These are phyloP conservation scores for Neodidymelliopsis sp. DNA, from an alignment of 2,329 filamentous ascomycete genomes.

Conservation along the genomic window DNA sequence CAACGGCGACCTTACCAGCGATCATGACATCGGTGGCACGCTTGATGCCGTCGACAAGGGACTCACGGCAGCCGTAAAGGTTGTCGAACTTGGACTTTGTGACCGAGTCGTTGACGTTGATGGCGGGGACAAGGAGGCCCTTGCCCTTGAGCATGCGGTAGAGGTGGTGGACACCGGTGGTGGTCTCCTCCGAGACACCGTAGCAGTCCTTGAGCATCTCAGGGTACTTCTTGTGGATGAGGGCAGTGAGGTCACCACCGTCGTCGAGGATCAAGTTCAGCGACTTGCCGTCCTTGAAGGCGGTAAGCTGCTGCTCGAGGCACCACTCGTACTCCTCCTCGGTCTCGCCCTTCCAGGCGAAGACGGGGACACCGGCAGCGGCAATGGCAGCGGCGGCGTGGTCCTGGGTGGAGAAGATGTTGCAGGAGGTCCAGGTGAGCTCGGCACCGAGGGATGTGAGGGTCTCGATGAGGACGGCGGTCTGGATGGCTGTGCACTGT, in stretches of 20 bases:
- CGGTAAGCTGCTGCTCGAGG: conserved; percentile 94
- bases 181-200: conserved; percentile 99
- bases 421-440: conserved; percentile 99
- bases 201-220: conserved; percentile 98
- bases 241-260: conserved; percentile 93
- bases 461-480: conserved; percentile 98
- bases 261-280: conserved; percentile 99
- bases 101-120: conserved; percentile 99
- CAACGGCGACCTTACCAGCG: conserved; percentile 97
- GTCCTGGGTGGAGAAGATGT: conserved; percentile 99
- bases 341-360: conserved; percentile 88
- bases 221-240: conserved; percentile 98
- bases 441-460: conserved; percentile 93
- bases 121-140: conserved; percentile 82
- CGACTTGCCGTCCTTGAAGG: conserved; percentile 96
- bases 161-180: conserved; percentile 98
- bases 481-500: conserved; percentile 79
- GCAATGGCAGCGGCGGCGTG: conserved; percentile 98
- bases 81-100: conserved; percentile 99
- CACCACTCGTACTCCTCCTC: conserved; percentile 99
- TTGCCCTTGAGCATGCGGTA: conserved; percentile 91
- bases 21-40: conserved; percentile 99
- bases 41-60: conserved; percentile 99
- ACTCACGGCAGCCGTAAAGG: conserved; percentile 99
- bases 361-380: conserved; percentile 88